Base-by-base conservation (phyloP, 768 basidiomycete genomes). In the Suillus alpinus region DNA sequence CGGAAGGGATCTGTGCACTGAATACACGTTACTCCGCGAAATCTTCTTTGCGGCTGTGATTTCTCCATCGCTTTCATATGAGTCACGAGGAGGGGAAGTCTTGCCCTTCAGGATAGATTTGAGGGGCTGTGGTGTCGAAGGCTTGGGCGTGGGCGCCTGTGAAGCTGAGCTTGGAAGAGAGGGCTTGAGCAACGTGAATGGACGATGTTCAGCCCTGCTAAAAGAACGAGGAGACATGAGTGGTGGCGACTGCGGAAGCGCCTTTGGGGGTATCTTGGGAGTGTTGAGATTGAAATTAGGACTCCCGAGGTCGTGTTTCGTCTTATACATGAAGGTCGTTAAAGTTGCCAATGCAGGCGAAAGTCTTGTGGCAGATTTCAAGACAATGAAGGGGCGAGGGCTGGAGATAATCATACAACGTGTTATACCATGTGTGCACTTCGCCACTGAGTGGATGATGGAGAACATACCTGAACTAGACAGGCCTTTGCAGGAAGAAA, bases 71-170 rank as follows among this genome's bases (percentile, higher is more conserved):
- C 72, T 73, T 9, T 74, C 72, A 18, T 71, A 73, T 6, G 62
- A 67, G 56, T 71, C 71, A 57, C 46, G 53, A 29, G 40, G 58
- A n/a, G 63, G 26, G 56, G 46, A 58, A 34, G 47, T 59, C 44
- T 43, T 58, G 4, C 71, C 71, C 69, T 75, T 73, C 62, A 73
- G 67, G n/a, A 73, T 70, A 29, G 72, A 70, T 57, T 46, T 71
- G 29, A 68, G 63, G 66, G 73, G 69, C 34, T 56, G 34, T 37
- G 52, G 52, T 53, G 52, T 37, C 9, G 36, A 23, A 10, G 52
- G 23, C 16, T 39, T 39, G 20, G 52, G 53, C 53, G 53, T 55
- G 16, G 23, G 37, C 16, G 37, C 20, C 9, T 23, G 53, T 39
- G 53, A 29, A 5, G 0, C 26, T 6, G 20, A 39, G 37, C 36